Conservation (phyloP, 2,329 filamentous ascomycete species). For the Graphilbum ipis-grandicollis region DNA sequence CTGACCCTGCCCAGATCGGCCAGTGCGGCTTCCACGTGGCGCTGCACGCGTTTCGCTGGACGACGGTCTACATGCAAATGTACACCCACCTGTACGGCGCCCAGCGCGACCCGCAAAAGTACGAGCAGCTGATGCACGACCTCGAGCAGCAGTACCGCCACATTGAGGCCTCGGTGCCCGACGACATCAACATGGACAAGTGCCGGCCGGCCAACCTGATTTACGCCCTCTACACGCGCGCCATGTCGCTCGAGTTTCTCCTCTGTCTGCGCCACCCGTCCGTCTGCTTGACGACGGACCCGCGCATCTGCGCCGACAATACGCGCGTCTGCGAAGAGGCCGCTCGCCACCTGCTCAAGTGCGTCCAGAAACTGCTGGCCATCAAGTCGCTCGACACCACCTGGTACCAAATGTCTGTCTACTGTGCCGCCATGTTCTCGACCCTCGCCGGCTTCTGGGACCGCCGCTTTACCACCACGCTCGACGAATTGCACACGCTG, state of each 20-base stretch:
- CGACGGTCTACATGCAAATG: constrained; percentile 54
- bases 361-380: constrained; percentile 39
- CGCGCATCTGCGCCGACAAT: constrained; percentile 40
- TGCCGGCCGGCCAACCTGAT: constrained; percentile 24
- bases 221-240: constrained; percentile 35
- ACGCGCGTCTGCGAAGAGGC: constrained; percentile 49
- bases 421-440: constrained; percentile 57
- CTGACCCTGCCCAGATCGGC: constrained; percentile 30
- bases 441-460: constrained; percentile 54
- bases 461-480: constrained; percentile 40
- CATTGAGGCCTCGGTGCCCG: constrained; percentile 48
- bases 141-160: constrained; percentile 47
- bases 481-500: constrained; percentile 40
- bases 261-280: constrained; percentile 46
- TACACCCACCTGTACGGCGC: constrained; percentile 63
- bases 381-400: constrained; percentile 59
- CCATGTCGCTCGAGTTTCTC: constrained; percentile 37
- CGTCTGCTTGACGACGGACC: constrained; percentile 35
- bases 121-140: constrained; percentile 42
- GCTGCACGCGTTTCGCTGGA: constrained; percentile 45
- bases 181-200: constrained; percentile 33
- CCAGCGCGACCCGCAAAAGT: constrained; percentile 41
- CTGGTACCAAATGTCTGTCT: constrained; percentile 59
- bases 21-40: constrained; percentile 51
- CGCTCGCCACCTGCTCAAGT: constrained; percentile 44